phyloP scores from a whole-genome alignment of 495 filamentous ascomycete genomes.

The Penicillium manginii region DNA sequence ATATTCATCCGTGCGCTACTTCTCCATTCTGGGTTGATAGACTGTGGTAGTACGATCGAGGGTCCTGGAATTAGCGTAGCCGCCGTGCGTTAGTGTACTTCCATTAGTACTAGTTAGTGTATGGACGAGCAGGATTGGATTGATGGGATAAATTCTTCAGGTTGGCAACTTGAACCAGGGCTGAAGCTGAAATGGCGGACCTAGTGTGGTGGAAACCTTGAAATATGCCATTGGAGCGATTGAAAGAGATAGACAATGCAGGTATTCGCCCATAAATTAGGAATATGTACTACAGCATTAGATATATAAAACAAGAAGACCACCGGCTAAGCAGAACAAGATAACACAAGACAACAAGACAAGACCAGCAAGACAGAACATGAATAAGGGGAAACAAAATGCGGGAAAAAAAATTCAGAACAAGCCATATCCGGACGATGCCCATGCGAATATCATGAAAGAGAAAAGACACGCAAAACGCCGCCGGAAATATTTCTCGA shows the following conservation, averaged over 20 bases:
- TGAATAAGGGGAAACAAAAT: background rate
- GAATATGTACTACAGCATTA: slow-evolving; percentile 30
- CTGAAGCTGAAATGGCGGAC: background rate
- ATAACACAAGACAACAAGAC: slow-evolving; percentile 2
- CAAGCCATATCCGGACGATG: background rate
- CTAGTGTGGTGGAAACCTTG: background rate
- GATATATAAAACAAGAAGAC: slow-evolving; percentile 20
- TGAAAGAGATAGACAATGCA: background rate
- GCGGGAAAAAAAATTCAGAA: background rate
- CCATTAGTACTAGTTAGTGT: too few relatives aligned
- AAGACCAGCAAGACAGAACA: background rate
- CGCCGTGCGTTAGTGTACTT: slow-evolving; percentile 4
- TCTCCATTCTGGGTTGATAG: background rate
- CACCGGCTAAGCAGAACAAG: slow-evolving; percentile 4
- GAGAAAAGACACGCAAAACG: slow-evolving; percentile 1
- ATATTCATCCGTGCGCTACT: background rate
- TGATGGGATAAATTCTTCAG: too few relatives aligned
- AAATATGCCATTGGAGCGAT: too few relatives aligned
- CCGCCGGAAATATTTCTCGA: background rate
- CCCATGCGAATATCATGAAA: background rate
- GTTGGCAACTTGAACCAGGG: too few relatives aligned
- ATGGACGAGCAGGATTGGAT: too few relatives aligned
- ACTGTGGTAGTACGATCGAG: background rate
- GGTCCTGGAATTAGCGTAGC: background rate
- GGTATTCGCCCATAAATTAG: slow-evolving; percentile 16